Evolutionary conservation across 176 grass and related monocot genomes (phyloP), one percentile per base, ranked within the genome.

Genomic region (Oryza nivara): DNA sequence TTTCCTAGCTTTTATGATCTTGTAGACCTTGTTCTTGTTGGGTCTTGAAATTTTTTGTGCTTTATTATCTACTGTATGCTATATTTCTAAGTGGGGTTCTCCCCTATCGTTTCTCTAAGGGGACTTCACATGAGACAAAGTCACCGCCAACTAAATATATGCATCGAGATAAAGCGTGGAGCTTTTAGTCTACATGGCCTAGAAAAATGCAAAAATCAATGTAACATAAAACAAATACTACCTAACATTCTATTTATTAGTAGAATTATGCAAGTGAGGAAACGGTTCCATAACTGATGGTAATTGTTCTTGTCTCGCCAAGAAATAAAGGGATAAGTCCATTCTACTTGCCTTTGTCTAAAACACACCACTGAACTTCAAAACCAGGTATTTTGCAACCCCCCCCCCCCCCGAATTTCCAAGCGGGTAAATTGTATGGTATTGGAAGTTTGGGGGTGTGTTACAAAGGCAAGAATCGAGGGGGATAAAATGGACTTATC

Each of bases 121-220:
- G n/a, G n/a, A 2, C 8, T 20, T 63, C 58, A 9, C 58, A 11
- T 10, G 22, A 63, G 19, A 61, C 6, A 26, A 66, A 74, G 38
- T 66, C 43, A 7, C 66, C 5, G 17, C 17, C 81, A 26, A 75
- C 44, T 58, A 25, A 74, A 67, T 2, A 88, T 70, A 72, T 78
- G 54, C 67, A 72, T 6, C 48, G 65, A 82, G 7, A 8, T 46
- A 81, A 80, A 87, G 0, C 12, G 36, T 80, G 22, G 10, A 65
- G 14, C 15, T 11, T 75, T 44, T 10, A 44, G 43, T 41, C 40
- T 41, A 41, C 40, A 41, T 41, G 40, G 40, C 40, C 40, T 41
- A 41, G 43, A 44, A 44, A 44, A 44, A 44, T 44, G 43, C 43
- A 44, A 44, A 44, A 44, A 44, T 44, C 3, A 44, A 48, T 51